Evolutionary conservation across 1,284 basidiomycete species (phyloP).

Genomic region (Cryptococcus maquisensis): DNA sequence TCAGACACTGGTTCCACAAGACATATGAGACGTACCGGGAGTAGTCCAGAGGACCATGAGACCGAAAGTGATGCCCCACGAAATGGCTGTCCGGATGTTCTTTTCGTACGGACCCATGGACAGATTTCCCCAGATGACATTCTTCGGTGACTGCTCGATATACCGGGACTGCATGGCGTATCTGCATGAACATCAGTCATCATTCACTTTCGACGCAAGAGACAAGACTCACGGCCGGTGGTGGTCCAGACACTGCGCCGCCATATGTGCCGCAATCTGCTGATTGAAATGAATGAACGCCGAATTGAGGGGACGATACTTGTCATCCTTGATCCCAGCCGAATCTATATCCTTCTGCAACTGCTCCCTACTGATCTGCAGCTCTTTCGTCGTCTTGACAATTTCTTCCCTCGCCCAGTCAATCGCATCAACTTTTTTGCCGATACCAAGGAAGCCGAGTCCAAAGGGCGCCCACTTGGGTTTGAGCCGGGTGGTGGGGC

Average conservation of each 20-base stretch:
- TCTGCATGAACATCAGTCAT: slow-evolving; percentile 9
- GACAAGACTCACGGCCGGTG: slow-evolving; percentile 60
- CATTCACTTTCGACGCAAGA: background rate
- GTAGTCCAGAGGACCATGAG: slow-evolving; percentile 66
- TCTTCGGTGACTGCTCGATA: slow-evolving; percentile 65
- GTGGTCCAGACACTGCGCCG: slow-evolving; percentile 65
- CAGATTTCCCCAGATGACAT: slow-evolving; percentile 64
- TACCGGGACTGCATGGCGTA: slow-evolving; percentile 60
- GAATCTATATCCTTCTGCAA: slow-evolving; percentile 49
- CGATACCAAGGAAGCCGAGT: slow-evolving; percentile 59
- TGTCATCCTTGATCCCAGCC: slow-evolving; percentile 48
- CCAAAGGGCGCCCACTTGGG: slow-evolving; percentile 58
- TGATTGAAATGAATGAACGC: slow-evolving; percentile 91
- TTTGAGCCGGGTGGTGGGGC: slow-evolving; percentile 75
- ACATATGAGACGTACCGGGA: slow-evolving; percentile 44
- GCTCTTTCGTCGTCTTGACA: slow-evolving; percentile 24
- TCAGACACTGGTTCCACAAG: background rate
- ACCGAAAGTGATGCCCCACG: slow-evolving; percentile 56
- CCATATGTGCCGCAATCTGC: slow-evolving; percentile 90
- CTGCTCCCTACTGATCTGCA: slow-evolving; percentile 43
- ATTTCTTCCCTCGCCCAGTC: slow-evolving; percentile 64
- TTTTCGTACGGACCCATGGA: slow-evolving; percentile 84
- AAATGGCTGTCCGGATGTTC: slow-evolving; percentile 54
- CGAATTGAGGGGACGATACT: slow-evolving; percentile 65
- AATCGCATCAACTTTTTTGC: slow-evolving; percentile 82